These are phyloP conservation scores for Paratinospora sagittata DNA, from an alignment of 164 flowering plant species.

Conservation along the genomic window DNA sequence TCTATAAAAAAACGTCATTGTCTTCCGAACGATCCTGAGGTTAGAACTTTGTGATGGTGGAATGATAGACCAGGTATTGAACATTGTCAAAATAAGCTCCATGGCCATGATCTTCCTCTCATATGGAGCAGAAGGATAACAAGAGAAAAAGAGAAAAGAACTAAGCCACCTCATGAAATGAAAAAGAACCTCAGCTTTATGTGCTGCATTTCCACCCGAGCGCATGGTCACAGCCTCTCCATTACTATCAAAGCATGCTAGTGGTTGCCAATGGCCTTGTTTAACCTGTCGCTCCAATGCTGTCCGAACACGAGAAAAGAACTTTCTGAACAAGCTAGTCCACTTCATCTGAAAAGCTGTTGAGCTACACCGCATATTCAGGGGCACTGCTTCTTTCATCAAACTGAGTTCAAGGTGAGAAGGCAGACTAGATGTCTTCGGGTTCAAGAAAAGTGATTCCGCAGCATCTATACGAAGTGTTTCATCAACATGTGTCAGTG, in stretches of 20 bases:
- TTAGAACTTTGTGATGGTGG: slow-evolving; percentile 30
- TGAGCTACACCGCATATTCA: slow-evolving; percentile 93
- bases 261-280: slow-evolving; percentile 62
- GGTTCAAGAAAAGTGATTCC: slow-evolving; percentile 81
- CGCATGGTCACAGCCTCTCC: slow-evolving; percentile 18
- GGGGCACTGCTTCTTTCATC: slow-evolving; percentile 73
- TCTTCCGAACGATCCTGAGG: too few species aligned
- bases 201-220: slow-evolving; percentile 19
- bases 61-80: slow-evolving; percentile 66
- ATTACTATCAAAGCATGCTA: slow-evolving; percentile 12
- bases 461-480: slow-evolving; percentile 95
- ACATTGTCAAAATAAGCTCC: slow-evolving; percentile 83
- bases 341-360: slow-evolving; percentile 98
- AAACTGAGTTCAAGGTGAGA: slow-evolving; percentile 77
- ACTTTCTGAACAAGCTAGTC: slow-evolving; percentile 87
- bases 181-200: slow-evolving; percentile 61
- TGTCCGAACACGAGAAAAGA: slow-evolving; percentile 84
- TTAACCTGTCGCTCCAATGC: slow-evolving; percentile 86
- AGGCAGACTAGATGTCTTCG: slow-evolving; percentile 84
- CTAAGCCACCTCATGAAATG: slow-evolving; percentile 88
- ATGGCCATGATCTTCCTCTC: slow-evolving; percentile 95
- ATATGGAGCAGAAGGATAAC: slow-evolving; percentile 99
- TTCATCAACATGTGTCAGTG: slow-evolving; percentile 85
- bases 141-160: slow-evolving; percentile 79
- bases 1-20: too few species aligned